A percentile compares a stretch with the other conserved stretches of the same genome.
Evolutionary conservation across 371 early-diverging fungal species (phyloP).

Genomic region (Rhizopus microsporus): DNA sequence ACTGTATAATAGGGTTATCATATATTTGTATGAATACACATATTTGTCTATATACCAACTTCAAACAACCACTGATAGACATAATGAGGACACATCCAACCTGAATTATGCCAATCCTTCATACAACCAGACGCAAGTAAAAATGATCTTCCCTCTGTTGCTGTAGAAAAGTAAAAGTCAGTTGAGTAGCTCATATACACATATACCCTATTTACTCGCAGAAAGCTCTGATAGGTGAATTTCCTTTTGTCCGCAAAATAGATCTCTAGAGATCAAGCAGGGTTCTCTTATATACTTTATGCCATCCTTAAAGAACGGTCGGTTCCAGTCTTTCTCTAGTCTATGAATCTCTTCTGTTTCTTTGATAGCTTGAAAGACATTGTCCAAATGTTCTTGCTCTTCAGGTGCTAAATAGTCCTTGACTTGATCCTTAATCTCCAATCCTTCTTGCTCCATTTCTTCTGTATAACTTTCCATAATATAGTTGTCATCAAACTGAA

Average conservation of each 20-base stretch:
- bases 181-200: not conserved
- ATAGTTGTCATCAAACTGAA: not conserved
- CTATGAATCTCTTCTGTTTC: not conserved
- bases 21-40: not conserved
- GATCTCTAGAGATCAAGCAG: slow-evolving; percentile 11
- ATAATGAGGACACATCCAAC: slow-evolving; percentile 40
- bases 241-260: slow-evolving; percentile 20
- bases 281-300: slow-evolving; percentile 11
- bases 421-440: not conserved
- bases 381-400: not conserved
- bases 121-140: slow-evolving; percentile 32
- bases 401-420: not conserved
- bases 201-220: slow-evolving; percentile 12
- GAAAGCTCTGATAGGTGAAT: slow-evolving; percentile 24
- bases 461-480: not conserved
- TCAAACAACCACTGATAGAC: slow-evolving; percentile 47
- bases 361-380: not conserved
- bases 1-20: slow-evolving; percentile 11
- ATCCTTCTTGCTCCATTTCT: not conserved
- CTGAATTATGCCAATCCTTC: slow-evolving; percentile 32
- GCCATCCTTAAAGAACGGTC: slow-evolving; percentile 13
- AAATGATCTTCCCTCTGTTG: slow-evolving; percentile 25
- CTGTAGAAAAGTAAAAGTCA: not conserved
- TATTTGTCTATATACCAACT: slow-evolving; percentile 29
- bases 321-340: slow-evolving; percentile 9